phyloP scores from a whole-genome alignment of 148 eudicot genomes.

The Diospyros lotus region DNA sequence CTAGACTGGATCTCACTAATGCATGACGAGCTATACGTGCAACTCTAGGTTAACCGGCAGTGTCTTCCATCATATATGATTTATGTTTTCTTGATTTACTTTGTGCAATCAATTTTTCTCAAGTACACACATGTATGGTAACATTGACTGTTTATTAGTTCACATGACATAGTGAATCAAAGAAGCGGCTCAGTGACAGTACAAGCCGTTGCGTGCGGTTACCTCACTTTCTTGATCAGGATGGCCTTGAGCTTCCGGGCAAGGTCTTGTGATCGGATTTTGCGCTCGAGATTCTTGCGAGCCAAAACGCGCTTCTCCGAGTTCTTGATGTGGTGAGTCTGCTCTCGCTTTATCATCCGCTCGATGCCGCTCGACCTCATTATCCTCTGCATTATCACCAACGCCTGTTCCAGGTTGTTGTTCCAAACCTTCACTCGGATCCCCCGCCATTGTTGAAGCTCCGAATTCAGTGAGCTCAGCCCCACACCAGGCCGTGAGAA shows the following conservation, averaged over 20 bases:
- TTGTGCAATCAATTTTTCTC: no score
- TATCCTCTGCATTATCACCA: conserved; percentile 57
- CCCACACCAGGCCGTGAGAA: conserved; percentile 6
- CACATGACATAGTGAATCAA: no score
- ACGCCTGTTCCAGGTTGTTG: conserved; percentile 64
- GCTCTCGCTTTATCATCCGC: conserved; percentile 56
- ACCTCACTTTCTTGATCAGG: conserved; percentile 86
- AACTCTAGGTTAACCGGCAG: no score
- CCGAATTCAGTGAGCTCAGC: conserved; percentile 13
- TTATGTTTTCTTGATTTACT: no score
- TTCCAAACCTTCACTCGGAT: conserved; percentile 58
- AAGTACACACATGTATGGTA: no score
- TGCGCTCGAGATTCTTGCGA: conserved; percentile 51
- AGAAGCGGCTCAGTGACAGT: no score
- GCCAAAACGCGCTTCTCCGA: conserved; percentile 85
- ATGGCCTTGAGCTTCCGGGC: conserved; percentile 72
- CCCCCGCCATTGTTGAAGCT: conserved; percentile 72
- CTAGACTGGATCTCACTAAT: no score
- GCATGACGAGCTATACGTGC: no score
- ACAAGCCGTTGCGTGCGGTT: not conserved
- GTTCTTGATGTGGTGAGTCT: conserved; percentile 63
- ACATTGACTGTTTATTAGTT: no score
- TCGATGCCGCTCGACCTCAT: conserved; percentile 81
- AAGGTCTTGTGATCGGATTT: conserved; percentile 53
- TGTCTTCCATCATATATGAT: no score